Base-by-base conservation (phyloP, 805 yeast species). In the Wickerhamiella cacticola region DNA sequence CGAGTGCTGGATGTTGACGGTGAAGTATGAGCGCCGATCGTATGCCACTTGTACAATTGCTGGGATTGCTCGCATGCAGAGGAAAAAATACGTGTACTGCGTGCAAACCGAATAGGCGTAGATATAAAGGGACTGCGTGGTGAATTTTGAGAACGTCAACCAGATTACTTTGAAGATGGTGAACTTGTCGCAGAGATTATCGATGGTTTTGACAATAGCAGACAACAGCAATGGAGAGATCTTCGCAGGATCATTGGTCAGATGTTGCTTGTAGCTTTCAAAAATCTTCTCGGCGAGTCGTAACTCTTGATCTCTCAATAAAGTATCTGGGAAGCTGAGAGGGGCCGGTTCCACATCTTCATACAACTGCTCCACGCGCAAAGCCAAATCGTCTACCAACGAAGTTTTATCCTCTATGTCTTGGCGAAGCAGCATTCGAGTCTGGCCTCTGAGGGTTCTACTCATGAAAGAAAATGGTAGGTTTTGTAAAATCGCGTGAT, bases 401-500 rank as follows among this genome's bases (percentile, higher is more conserved):
- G 23, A 12, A 3, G 25, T 9, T 13, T 10, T 21, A 9, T 22
- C 29, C 19, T 23, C 29, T 19, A 39, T 24, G 6, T 24, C 46
- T 5, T 46, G 43, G 12, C 36, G 44, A 16, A 56, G 45, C 34
- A 55, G 40, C 52, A 53, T 53, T 3, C 26, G 23, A 1, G 53
- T 49, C 39, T 56, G 59, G 12, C 56, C 40, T 19, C 46, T 48
- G 24, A 50, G 31, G 13, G 43, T 41, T 2, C 54, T 50, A 7
- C 51, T 39, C 48, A 59, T 45, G 22, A 25, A 28, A 10, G 46
- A 41, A 10, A 62, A 41, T 4, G 67, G 67, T 24, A 66, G 48
- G 42, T 61, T 60, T 12, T 46, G 35, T 75, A 95, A 38, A 71
- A 71, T 50, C 57, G 63, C 57, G 69, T 56, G 70, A 45, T 79